Conservation (phyloP, 2,329 filamentous ascomycete species). For the Teratosphaeria zuluensis region DNA sequence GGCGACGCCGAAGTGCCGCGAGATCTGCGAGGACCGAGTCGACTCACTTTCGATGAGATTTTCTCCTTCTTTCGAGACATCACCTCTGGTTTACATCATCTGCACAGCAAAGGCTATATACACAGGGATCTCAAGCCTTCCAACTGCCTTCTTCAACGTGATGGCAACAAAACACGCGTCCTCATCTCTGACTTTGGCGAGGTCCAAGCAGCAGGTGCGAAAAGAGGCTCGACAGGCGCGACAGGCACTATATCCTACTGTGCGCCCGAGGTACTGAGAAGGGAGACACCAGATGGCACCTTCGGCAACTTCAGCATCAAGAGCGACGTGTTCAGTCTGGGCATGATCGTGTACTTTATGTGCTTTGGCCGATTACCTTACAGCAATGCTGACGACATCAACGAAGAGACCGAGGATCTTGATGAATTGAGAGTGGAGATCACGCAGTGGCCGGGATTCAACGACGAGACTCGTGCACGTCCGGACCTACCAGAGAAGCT, state of each 20-base stretch:
- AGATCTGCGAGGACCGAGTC: slow-evolving; percentile 43
- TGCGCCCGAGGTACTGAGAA: slow-evolving; percentile 79
- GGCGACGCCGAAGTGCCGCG: slow-evolving; percentile 54
- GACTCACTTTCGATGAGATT: slow-evolving; percentile 75
- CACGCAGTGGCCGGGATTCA: slow-evolving; percentile 74
- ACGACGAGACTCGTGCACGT: slow-evolving; percentile 47
- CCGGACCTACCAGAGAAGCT: slow-evolving; percentile 78
- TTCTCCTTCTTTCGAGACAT: slow-evolving; percentile 96
- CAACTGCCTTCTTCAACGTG: slow-evolving; percentile 78
- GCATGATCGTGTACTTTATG: slow-evolving; percentile 98
- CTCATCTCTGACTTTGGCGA: slow-evolving; percentile 97
- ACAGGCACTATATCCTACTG: slow-evolving; percentile 98
- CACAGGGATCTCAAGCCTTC: slow-evolving; percentile 93
- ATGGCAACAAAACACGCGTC: slow-evolving; percentile 59
- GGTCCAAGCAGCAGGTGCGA: slow-evolving; percentile 73
- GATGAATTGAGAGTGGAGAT: slow-evolving; percentile 81
- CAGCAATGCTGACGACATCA: slow-evolving; percentile 66
- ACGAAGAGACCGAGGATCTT: slow-evolving; percentile 88
- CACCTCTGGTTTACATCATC: slow-evolving; percentile 78
- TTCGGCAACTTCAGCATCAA: slow-evolving; percentile 95
- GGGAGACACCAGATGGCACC: slow-evolving; percentile 52
- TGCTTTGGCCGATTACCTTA: slow-evolving; percentile 90
- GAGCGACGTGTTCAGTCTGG: slow-evolving; percentile 94
- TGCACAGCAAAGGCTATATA: slow-evolving; percentile 87
- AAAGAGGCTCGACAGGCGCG: slow-evolving; percentile 80